A percentile compares a stretch with the other conserved stretches of the same genome.
These are phyloP conservation scores for Actinomortierella wolfii DNA, from an alignment of 371 early-diverging fungal genomes.

Conservation along the genomic window DNA sequence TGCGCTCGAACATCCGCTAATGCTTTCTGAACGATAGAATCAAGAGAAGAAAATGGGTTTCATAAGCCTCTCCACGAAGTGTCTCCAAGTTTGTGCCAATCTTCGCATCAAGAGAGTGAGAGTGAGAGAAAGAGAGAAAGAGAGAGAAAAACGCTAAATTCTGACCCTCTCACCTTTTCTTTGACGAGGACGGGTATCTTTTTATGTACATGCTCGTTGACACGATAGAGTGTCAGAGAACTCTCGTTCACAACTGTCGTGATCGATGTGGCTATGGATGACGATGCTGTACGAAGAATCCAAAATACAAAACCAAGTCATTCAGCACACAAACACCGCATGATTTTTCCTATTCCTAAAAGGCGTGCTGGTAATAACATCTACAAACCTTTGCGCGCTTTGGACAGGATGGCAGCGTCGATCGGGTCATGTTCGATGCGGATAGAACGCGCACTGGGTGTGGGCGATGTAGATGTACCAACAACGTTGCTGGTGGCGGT, in stretches of 20 bases:
- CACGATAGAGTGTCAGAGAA: slow-evolving; percentile 30
- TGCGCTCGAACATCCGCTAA: slow-evolving; percentile 9
- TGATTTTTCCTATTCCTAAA: too few species aligned
- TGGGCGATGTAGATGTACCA: slow-evolving; percentile 18
- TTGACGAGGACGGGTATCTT: slow-evolving; percentile 32
- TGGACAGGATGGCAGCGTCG: slow-evolving; percentile 13
- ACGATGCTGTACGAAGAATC: slow-evolving; percentile 14
- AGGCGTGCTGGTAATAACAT: not conserved
- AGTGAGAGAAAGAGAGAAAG: too few species aligned
- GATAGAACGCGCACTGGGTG: slow-evolving; percentile 26
- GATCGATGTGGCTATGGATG: slow-evolving; percentile 24
- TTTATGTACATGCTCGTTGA: slow-evolving; percentile 41
- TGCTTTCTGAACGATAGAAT: slow-evolving; percentile 16
- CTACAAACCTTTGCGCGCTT: slow-evolving; percentile 27
- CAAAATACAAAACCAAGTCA: not conserved
- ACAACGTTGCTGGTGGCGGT: not conserved
- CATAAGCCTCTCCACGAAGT: not conserved
- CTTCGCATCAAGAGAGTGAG: too few species aligned
- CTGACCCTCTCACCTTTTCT: slow-evolving; percentile 40
- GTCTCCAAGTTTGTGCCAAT: not conserved
- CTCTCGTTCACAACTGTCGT: slow-evolving; percentile 24
- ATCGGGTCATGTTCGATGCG: slow-evolving; percentile 18
- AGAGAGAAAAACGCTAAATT: too few species aligned
- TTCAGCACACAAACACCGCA: not conserved
- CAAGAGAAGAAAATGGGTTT: not conserved